Percentiles rank a stretch among this genome's conserved stretches.
Evolutionary conservation across 129 eudicot species (phyloP).

Genomic region (Chrysanthemum makinoi): DNA sequence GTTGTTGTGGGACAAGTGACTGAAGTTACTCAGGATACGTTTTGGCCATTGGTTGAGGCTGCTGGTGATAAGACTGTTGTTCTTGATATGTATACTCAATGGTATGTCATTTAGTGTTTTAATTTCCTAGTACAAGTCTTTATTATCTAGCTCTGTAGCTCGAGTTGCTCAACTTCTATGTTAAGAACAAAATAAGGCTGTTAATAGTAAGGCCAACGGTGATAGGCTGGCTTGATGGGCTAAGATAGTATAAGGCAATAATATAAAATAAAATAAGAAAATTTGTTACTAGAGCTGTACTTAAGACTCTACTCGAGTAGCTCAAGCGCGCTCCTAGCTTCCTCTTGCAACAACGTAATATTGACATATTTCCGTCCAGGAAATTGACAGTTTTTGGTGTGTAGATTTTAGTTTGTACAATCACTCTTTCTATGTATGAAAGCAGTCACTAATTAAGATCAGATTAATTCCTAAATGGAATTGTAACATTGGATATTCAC

Average conservation of each 20-base stretch:
- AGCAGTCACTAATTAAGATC: no score
- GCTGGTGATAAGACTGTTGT: slow-evolving; percentile 16
- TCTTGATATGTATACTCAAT: slow-evolving; percentile 12
- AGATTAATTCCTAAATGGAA: neutral
- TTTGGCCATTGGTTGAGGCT: slow-evolving; percentile 21
- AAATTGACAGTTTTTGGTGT: neutral
- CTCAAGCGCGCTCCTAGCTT: neutral
- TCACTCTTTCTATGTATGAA: neutral
- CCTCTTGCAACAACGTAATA: neutral
- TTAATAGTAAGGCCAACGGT: no score
- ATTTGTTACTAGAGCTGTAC: no score
- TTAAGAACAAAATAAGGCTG: no score
- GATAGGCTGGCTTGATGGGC: no score
- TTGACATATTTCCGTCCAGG: neutral
- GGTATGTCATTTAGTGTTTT: neutral
- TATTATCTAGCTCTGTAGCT: neutral
- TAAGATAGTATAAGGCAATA: no score
- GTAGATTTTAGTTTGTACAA: neutral
- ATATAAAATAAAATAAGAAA: no score
- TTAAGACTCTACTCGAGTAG: no score
- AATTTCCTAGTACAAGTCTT: neutral
- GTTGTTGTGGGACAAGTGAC: slow-evolving; percentile 60
- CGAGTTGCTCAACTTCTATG: neutral
- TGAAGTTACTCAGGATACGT: slow-evolving; percentile 60
- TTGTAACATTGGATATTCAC: neutral